Conservation (phyloP, 345 rosid species). For the Dovyalis caffra region DNA sequence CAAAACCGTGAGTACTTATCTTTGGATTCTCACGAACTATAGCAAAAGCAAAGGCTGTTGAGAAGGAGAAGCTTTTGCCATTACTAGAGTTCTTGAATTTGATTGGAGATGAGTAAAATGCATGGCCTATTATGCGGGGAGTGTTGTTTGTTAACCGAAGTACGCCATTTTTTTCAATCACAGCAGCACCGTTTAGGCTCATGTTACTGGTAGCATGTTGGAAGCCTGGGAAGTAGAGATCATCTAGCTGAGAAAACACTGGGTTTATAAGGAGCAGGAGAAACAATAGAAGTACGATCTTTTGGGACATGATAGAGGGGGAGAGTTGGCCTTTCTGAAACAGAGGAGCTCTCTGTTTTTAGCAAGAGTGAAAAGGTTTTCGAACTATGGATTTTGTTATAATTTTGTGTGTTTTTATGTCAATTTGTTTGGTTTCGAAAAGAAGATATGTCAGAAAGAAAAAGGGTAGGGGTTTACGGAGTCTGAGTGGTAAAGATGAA, state of each 20-base stretch:
- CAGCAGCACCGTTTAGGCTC: slow-evolving; percentile 50
- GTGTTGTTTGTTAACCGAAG: slow-evolving; percentile 59
- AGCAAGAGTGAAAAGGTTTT: too few relatives aligned
- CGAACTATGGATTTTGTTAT: too few relatives aligned
- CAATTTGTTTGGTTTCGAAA: too few relatives aligned
- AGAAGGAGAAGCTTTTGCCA: slow-evolving; percentile 58
- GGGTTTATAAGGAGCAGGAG: slow-evolving; percentile 9
- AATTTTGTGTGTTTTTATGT: not conserved
- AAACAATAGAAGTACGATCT: not conserved
- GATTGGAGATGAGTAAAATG: slow-evolving; percentile 66
- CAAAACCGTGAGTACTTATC: slow-evolving; percentile 87
- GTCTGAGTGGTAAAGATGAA: too few relatives aligned
- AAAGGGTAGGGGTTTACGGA: too few relatives aligned
- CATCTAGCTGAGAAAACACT: slow-evolving; percentile 12
- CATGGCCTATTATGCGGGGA: slow-evolving; percentile 61
- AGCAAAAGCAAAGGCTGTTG: slow-evolving; percentile 80
- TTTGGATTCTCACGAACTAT: slow-evolving; percentile 54
- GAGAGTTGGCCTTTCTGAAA: not conserved
- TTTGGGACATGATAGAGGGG: not conserved
- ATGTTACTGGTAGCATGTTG: slow-evolving; percentile 22
- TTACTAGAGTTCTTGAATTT: slow-evolving; percentile 45
- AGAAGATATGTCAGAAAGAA: too few relatives aligned
- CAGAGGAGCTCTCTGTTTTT: not conserved
- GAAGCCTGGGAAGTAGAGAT: slow-evolving; percentile 21
- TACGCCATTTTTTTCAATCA: slow-evolving; percentile 48